Base-by-base conservation (phyloP, 257 asterid genomes). In the Solanum clarkiae region DNA sequence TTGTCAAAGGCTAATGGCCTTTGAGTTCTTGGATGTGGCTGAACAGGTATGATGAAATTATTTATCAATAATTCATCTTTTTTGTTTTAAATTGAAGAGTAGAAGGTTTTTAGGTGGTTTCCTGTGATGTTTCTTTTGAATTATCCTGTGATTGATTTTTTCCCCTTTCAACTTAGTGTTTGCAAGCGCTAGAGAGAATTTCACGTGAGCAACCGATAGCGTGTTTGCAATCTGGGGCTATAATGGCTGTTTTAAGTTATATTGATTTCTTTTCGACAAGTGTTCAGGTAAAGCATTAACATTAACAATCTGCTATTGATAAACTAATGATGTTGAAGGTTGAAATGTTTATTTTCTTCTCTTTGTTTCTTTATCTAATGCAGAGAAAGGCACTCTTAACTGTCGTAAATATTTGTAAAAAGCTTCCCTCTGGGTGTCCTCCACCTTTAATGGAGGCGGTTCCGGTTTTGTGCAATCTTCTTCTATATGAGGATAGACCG, bases 321-420 rank as follows among this genome's bases (percentile, higher is more conserved):
- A 44, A 47, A 69, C 26, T 53, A 45, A 53, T 79, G 65, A 79
- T 20, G 29, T 55, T 86, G 77, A 65, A 62, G 60, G 84, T 82
- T 74, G 81, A 80, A 85, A 49, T 65, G 81, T 87, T 90, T 84
- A 84, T 71, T 57, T 84, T 71, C 62, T 82, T 54, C 57, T n/a
- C 63, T 70, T 88, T 62, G 40, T 65, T 66, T 84, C 14, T 89
- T 89, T 83, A 77, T 85, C 85, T 57, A 56, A 12, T 29, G 65
- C 88, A 97, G 99, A 93, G 99, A 92, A 93, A 93, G 86, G 99
- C 98, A 20, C 95, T 95, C 75, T 94, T 98, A 68, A 92, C 95
- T 15, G 97, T 95, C 89, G 94, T 92, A 80, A 94, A 97, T 88
- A 91, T 92, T 60, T 97, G 98, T 82, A 92, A 95, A 92, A 95